Conservation (phyloP, 179 eudicot species). For the Nepenthes alata region DNA sequence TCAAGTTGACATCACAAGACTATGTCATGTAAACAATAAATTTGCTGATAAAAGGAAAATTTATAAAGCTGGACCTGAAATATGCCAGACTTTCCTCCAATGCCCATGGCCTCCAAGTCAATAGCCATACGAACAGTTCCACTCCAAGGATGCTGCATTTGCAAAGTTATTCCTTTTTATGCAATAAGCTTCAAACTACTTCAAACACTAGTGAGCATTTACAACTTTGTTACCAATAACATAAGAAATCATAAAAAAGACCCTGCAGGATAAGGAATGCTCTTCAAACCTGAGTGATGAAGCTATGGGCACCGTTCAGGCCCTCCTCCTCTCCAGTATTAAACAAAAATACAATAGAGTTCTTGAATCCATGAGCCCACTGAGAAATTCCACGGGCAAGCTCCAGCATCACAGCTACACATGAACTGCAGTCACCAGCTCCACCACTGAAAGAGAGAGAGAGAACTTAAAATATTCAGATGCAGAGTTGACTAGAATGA, state of each 20-base stretch:
- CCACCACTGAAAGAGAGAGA: slow-evolving; percentile 54
- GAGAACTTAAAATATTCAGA: slow-evolving; percentile 6
- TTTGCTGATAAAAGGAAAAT: background rate
- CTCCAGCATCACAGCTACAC: slow-evolving; percentile 93
- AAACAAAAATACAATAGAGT: slow-evolving; percentile 75
- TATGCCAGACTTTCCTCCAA: slow-evolving; percentile 76
- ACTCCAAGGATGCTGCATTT: slow-evolving; percentile 91
- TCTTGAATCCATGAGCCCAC: slow-evolving; percentile 91
- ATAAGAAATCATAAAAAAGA: slow-evolving; percentile 1
- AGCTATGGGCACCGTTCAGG: slow-evolving; percentile 93
- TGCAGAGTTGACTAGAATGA: background rate
- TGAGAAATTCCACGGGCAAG: slow-evolving; percentile 91
- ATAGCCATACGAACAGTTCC: slow-evolving; percentile 65
- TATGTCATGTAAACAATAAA: background rate
- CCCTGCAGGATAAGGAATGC: background rate
- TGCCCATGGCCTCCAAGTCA: slow-evolving; percentile 96
- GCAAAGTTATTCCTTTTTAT: slow-evolving; percentile 4
- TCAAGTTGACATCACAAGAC: background rate
- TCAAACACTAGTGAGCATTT: background rate
- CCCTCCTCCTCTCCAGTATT: slow-evolving; percentile 99
- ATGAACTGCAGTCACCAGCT: slow-evolving; percentile 98
- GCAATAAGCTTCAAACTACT: background rate
- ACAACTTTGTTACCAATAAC: background rate
- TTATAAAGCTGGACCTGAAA: slow-evolving; percentile 62
- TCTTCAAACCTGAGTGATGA: slow-evolving; percentile 73